Evolutionary conservation across 257 asterid genomes (phyloP).

Genomic region (Prunella vulgaris): DNA sequence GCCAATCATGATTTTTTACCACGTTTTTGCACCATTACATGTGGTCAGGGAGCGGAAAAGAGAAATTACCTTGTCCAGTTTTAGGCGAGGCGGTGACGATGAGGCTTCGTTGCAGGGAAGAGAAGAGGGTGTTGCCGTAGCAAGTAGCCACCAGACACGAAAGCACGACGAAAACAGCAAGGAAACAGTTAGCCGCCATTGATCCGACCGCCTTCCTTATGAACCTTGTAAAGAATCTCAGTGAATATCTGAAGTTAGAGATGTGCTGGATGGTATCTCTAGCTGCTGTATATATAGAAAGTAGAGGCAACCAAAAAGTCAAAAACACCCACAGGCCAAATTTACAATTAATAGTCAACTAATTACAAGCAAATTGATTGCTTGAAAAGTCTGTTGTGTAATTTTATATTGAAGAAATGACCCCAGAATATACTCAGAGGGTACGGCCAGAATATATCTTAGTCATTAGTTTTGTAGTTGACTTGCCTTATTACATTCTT

Average conservation of each 20-base stretch:
- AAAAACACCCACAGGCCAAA: neutral
- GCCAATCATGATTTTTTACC: neutral
- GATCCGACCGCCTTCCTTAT: slow-evolving; percentile 3
- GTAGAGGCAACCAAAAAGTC: neutral
- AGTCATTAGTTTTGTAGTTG: slow-evolving; percentile 16
- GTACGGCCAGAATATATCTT: neutral
- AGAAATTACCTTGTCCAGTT: slow-evolving; percentile 24
- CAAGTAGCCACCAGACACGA: slow-evolving; percentile 30
- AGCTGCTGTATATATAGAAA: neutral
- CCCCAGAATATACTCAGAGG: slow-evolving; percentile 28
- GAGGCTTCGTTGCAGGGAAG: slow-evolving; percentile 26
- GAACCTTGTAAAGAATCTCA: neutral
- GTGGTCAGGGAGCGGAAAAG: neutral
- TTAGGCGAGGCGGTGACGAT: slow-evolving; percentile 30
- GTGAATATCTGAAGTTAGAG: neutral
- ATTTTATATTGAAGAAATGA: slow-evolving; percentile 13
- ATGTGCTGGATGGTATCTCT: neutral
- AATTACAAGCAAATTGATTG: neutral
- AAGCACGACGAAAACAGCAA: slow-evolving; percentile 19
- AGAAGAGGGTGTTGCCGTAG: slow-evolving; percentile 16
- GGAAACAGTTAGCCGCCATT: slow-evolving; percentile 28
- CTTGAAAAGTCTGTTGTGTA: neutral
- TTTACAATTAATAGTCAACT: neutral
- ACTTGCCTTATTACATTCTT: slow-evolving; percentile 29
- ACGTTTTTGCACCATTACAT: neutral